Conservation (phyloP, 441 rosid species). For the Corymbia calophylla region DNA sequence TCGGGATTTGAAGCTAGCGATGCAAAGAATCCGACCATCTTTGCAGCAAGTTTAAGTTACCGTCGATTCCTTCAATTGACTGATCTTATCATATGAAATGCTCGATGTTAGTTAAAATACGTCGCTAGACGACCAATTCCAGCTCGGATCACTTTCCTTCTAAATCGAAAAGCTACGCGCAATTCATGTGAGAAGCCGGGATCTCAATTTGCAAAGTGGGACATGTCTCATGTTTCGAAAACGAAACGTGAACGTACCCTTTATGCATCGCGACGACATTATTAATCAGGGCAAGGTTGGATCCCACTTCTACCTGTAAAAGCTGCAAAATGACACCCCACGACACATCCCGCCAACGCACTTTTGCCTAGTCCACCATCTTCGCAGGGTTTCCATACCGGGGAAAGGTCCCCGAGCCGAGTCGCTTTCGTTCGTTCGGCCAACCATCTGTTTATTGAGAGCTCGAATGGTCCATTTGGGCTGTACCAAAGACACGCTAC, state of each 20-base stretch:
- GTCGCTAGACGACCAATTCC: background rate
- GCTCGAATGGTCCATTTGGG: background rate
- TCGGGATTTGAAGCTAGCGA: background rate
- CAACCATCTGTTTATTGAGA: background rate
- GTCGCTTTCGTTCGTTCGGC: background rate
- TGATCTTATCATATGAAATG: accelerated
- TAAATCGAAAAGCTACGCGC: too few relatives aligned
- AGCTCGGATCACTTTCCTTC: background rate
- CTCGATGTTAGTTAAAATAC: background rate
- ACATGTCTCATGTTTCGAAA: background rate
- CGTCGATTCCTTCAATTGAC: background rate
- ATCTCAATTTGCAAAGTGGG: background rate
- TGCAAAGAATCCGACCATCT: background rate
- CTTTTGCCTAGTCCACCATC: background rate
- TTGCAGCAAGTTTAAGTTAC: background rate
- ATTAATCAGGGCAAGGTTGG: background rate
- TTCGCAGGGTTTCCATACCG: background rate
- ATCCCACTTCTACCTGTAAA: background rate
- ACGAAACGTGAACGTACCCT: background rate
- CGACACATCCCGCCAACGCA: background rate
- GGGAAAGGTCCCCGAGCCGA: background rate
- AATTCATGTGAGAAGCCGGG: background rate
- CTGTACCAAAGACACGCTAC: background rate
- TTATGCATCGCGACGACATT: background rate
- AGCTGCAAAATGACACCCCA: background rate